A percentile compares a stretch with the other conserved stretches of the same genome.
phyloP scores from a whole-genome alignment of 2,329 filamentous ascomycete species.

The Nemania abortiva region DNA sequence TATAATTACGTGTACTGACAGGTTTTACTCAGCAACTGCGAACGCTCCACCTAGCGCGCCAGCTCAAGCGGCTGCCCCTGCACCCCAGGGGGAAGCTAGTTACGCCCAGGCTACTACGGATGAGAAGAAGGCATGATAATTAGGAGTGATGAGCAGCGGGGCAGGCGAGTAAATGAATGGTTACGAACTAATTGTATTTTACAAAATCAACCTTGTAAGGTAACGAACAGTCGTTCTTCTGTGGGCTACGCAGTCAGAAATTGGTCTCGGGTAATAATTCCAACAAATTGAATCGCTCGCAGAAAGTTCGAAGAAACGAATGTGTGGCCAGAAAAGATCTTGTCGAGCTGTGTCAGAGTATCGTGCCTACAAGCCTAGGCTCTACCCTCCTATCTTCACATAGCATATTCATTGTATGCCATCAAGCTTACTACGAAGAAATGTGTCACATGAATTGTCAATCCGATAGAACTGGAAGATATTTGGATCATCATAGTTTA shows the following conservation, averaged over 20 bases:
- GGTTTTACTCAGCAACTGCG: conserved; percentile 9
- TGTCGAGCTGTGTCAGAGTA: too few relatives aligned
- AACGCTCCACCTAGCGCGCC: conserved; percentile 13
- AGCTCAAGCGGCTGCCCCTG: not conserved
- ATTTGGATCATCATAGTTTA: too few relatives aligned
- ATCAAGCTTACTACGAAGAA: too few relatives aligned
- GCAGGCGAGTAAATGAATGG: conserved; percentile 34
- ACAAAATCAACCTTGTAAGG: not conserved
- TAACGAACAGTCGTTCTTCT: not conserved
- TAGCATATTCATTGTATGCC: too few relatives aligned
- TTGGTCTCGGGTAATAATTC: not conserved
- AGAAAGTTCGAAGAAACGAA: too few relatives aligned
- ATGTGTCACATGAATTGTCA: too few relatives aligned
- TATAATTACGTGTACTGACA: conserved; percentile 37
- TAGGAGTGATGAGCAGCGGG: not conserved
- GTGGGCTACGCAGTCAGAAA: not conserved
- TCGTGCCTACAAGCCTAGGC: too few relatives aligned
- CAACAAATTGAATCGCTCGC: not conserved
- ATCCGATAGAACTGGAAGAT: too few relatives aligned
- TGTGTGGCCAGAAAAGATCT: too few relatives aligned
- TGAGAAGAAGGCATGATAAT: conserved; percentile 36
- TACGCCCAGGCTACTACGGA: conserved; percentile 19
- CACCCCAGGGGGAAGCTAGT: conserved; percentile 15
- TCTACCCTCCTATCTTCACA: too few relatives aligned
- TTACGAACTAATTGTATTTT: conserved; percentile 37